These are phyloP conservation scores for Auriculariales sp. DNA, from an alignment of 768 basidiomycete genomes.

Conservation along the genomic window DNA sequence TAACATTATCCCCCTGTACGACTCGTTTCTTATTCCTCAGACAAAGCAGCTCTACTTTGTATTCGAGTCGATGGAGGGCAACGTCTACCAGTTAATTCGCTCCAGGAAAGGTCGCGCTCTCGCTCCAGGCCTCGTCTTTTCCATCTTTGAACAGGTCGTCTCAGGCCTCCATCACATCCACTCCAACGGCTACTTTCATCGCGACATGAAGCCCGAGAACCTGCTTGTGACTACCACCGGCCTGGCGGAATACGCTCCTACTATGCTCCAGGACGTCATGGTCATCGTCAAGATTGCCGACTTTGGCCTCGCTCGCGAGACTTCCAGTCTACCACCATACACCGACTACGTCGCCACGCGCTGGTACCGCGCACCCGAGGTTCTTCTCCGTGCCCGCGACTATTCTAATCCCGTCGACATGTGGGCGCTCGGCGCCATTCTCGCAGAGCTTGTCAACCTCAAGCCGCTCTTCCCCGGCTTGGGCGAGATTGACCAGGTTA, in stretches of 20 bases:
- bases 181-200: constrained; percentile 86
- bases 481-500: constrained; percentile 86
- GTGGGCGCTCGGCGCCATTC: constrained; percentile 98
- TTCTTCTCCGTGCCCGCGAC: constrained; percentile 77
- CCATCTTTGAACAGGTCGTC: constrained; percentile 87
- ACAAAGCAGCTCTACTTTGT: constrained; percentile 97
- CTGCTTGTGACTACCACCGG: constrained; percentile 97
- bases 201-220: constrained; percentile 99
- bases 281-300: constrained; percentile 97
- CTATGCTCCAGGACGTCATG: constrained; percentile 85
- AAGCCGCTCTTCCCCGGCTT: constrained; percentile 91
- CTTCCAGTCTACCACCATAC: constrained; percentile 76
- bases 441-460: constrained; percentile 92
- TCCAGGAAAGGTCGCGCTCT: constrained; percentile 87
- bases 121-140: constrained; percentile 91
- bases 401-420: constrained; percentile 97
- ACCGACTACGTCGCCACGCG: constrained; percentile 99
- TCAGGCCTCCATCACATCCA: constrained; percentile 89
- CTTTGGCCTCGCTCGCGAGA: constrained; percentile 92
- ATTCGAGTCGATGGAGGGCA: constrained; percentile 99
- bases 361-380: constrained; percentile 98
- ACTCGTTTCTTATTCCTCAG: constrained; percentile 93
- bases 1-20: constrained; percentile 96
- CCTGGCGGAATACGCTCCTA: constrained; percentile 75
- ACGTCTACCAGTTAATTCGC: constrained; percentile 98